Evolutionary conservation across 192 early-diverging fungal genomes (phyloP).

Genomic region (Chytriomyces confervae): DNA sequence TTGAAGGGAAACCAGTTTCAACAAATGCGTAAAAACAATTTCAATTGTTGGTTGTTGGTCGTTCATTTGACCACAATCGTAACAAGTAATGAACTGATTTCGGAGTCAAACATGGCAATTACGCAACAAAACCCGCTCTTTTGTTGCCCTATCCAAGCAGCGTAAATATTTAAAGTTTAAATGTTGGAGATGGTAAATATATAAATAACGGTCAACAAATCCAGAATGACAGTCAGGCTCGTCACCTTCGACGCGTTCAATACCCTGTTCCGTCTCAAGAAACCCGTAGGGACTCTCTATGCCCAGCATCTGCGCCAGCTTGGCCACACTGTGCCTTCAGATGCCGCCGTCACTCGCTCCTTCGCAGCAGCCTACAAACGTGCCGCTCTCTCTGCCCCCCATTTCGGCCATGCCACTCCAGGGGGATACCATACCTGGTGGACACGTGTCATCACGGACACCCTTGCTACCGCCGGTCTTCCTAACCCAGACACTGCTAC

Average conservation of each 20-base stretch:
- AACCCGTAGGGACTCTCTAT: slow-evolving; percentile 2
- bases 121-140: no score
- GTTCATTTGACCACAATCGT: no score
- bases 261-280: slow-evolving; percentile 19
- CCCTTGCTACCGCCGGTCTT: background rate
- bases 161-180: no score
- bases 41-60: no score
- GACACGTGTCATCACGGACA: background rate
- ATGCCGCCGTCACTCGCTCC: background rate
- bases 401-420: slow-evolving; percentile 6
- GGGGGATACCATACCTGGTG: slow-evolving; percentile 7
- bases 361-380: slow-evolving; percentile 20
- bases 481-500: background rate
- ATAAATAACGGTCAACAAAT: background rate
- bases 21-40: no score
- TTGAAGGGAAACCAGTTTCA: no score
- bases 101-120: no score
- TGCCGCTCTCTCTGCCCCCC: background rate
- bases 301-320: background rate
- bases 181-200: no score
- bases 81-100: no score
- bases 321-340: background rate
- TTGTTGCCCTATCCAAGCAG: no score
- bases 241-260: slow-evolving; percentile 31
- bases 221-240: slow-evolving; percentile 20